phyloP scores from a whole-genome alignment of 2,329 filamentous ascomycete species.

The Penicillium sp. region DNA sequence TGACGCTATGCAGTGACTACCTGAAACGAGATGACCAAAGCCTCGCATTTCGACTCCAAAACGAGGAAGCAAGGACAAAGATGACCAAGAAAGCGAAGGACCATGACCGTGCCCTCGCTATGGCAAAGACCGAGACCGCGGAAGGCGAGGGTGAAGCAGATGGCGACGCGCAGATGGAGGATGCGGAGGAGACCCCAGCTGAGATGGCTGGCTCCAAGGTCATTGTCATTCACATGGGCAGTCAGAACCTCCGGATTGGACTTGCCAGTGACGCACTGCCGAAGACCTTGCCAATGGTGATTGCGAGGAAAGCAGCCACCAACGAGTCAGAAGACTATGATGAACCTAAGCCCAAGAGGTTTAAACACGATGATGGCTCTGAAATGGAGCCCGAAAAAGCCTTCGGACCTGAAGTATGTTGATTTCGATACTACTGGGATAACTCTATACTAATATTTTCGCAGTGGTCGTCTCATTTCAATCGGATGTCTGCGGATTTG shows the following conservation, averaged over 20 bases:
- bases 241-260: constrained; percentile 90
- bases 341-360: constrained; percentile 69
- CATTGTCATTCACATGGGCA: constrained; percentile 92
- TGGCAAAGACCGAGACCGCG: constrained; percentile 65
- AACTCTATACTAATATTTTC: background rate
- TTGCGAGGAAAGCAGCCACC: constrained; percentile 73
- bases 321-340: constrained; percentile 81
- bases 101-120: constrained; percentile 77
- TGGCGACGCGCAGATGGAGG: constrained; percentile 57
- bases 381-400: constrained; percentile 65
- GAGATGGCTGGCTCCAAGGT: constrained; percentile 79
- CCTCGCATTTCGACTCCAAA: constrained; percentile 80
- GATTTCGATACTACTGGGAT: background rate
- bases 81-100: constrained; percentile 86
- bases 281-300: constrained; percentile 89
- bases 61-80: constrained; percentile 78
- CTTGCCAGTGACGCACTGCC: constrained; percentile 94
- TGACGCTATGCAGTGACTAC: constrained; percentile 66
- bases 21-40: constrained; percentile 98
- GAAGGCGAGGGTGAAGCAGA: constrained; percentile 42
- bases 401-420: constrained; percentile 77
- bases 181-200: constrained; percentile 51
- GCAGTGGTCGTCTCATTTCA: constrained; percentile 64
- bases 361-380: constrained; percentile 55
- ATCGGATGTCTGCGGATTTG: constrained; percentile 78